Conservation (phyloP, 2,329 filamentous ascomycete genomes). For the Diaporthe sp. region DNA sequence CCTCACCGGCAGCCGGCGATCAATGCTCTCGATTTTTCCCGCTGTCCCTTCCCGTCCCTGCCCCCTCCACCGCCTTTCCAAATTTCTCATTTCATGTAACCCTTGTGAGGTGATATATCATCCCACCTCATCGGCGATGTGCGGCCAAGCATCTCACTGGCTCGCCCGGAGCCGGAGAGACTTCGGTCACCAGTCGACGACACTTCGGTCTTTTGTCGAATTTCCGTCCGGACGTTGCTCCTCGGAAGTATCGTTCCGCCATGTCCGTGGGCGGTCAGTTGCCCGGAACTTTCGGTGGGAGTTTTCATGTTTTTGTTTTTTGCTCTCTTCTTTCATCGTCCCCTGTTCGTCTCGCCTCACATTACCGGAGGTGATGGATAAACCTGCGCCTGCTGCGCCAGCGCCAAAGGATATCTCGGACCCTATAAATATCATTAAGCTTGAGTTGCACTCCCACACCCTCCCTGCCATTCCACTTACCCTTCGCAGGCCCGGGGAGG, state of each 20-base stretch:
- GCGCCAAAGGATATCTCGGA: background rate
- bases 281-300: slow-evolving; percentile 17
- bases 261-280: background rate
- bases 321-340: no score
- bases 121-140: slow-evolving; percentile 25
- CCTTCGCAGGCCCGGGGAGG: background rate
- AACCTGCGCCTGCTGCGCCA: background rate
- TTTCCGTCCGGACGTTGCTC: background rate
- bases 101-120: slow-evolving; percentile 14
- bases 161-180: slow-evolving; percentile 20
- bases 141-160: background rate
- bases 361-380: background rate
- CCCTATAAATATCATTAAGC: slow-evolving; percentile 18
- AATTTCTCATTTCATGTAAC: background rate
- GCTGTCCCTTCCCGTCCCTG: background rate
- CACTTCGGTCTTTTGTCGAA: slow-evolving; percentile 11
- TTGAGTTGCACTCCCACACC: background rate
- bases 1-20: background rate
- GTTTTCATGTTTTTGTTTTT: background rate
- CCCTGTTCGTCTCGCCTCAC: slow-evolving; percentile 17
- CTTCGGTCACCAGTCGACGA: slow-evolving; percentile 23
- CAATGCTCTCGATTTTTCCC: background rate
- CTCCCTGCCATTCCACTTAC: background rate
- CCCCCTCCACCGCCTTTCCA: slow-evolving; percentile 11
- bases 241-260: background rate